These are phyloP conservation scores for Endocarpon pusillum DNA, from an alignment of 495 filamentous ascomycete genomes.

Conservation along the genomic window DNA sequence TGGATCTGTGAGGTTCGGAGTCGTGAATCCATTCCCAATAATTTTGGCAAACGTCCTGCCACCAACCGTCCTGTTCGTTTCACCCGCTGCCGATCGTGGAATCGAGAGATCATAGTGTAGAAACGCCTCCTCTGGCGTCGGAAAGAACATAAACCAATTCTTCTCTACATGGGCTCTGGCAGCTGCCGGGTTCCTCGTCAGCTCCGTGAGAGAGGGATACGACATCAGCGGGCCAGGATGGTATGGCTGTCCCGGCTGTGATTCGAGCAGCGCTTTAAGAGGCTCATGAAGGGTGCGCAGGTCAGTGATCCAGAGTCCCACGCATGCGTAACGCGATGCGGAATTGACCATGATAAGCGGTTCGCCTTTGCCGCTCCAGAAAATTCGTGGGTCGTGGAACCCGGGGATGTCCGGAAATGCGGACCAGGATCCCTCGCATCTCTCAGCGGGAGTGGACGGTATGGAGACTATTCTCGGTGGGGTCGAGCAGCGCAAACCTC, in stretches of 20 bases:
- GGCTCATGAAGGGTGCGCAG: conserved; percentile 16
- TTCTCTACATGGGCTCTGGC: conserved; percentile 20
- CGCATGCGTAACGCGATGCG: conserved; percentile 25
- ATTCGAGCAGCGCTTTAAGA: conserved; percentile 15
- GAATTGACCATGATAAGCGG: conserved; percentile 24
- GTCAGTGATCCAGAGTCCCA: conserved; percentile 25
- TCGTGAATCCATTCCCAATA: conserved; percentile 21
- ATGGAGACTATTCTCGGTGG: conserved; percentile 17
- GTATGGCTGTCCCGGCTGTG: conserved; percentile 12
- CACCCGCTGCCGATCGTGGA: background rate
- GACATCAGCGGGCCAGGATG: conserved; percentile 21
- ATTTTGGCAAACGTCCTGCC: conserved; percentile 21
- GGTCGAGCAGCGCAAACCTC: conserved; percentile 18
- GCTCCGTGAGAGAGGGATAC: conserved; percentile 21
- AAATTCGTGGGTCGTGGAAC: conserved; percentile 24
- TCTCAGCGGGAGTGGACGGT: conserved; percentile 23
- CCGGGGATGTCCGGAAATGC: conserved; percentile 20
- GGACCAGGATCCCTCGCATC: conserved; percentile 17
- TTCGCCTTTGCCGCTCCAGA: conserved; percentile 24
- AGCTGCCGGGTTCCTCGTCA: conserved; percentile 19
- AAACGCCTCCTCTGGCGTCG: conserved; percentile 11
- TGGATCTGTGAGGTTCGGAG: conserved; percentile 19
- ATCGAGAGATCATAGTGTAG: conserved; percentile 19
- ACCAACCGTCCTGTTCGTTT: conserved; percentile 3
- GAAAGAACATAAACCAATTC: conserved; percentile 24